These are phyloP conservation scores for Aspergillus campestris DNA, from an alignment of 495 filamentous ascomycete genomes.

Conservation along the genomic window DNA sequence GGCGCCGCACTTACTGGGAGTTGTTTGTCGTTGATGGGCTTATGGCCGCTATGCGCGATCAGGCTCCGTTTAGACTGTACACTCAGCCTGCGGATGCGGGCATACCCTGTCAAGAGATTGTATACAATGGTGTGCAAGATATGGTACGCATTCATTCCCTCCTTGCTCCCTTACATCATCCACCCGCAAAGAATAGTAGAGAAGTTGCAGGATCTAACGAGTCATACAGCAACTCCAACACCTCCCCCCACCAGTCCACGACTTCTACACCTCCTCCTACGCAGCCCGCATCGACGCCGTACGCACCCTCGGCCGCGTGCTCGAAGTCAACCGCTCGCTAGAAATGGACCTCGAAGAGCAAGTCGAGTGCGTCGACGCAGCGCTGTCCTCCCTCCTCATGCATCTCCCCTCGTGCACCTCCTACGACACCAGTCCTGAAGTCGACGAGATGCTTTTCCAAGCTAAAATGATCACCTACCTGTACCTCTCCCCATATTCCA, in stretches of 20 bases:
- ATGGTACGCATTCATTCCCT: no score
- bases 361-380: slow-evolving; percentile 47
- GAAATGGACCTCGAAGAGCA: slow-evolving; percentile 8
- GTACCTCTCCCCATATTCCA: slow-evolving; percentile 1
- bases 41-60: slow-evolving; percentile 23
- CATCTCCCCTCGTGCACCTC: slow-evolving; percentile 54
- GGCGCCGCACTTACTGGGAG: slow-evolving; percentile 79
- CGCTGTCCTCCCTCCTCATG: slow-evolving; percentile 60
- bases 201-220: no score
- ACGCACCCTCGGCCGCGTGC: slow-evolving; percentile 56
- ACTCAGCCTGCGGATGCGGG: slow-evolving; percentile 21
- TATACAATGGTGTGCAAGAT: slow-evolving; percentile 5
- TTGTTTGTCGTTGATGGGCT: slow-evolving; percentile 59
- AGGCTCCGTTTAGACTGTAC: slow-evolving; percentile 23
- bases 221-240: not conserved
- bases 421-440: slow-evolving; percentile 42
- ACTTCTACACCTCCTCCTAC: slow-evolving; percentile 15
- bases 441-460: slow-evolving; percentile 78
- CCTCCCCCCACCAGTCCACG: not conserved
- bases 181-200: no score
- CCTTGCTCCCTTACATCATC: no score
- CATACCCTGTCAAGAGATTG: slow-evolving; percentile 15
- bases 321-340: slow-evolving; percentile 35
- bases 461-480: slow-evolving; percentile 56
- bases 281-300: slow-evolving; percentile 40